A percentile compares a stretch with the other conserved stretches of the same genome.
phyloP scores from a whole-genome alignment of 2,329 filamentous ascomycete species.

The Claviceps paspali region DNA sequence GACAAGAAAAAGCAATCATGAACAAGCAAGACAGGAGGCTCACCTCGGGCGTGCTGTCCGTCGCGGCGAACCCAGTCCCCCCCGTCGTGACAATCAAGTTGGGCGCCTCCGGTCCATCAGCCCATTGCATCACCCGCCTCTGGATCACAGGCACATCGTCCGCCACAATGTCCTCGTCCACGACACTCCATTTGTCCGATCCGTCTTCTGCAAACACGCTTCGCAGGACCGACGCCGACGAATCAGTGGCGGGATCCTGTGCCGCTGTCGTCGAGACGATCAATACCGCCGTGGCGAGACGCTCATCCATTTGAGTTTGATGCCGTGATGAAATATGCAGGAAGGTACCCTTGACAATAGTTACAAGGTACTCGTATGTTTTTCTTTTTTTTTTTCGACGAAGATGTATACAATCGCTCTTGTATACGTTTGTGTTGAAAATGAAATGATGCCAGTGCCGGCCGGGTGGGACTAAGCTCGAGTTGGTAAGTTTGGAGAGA shows the following conservation, averaged over 20 bases:
- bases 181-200: slow-evolving; percentile 54
- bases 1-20: too few species aligned
- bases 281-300: slow-evolving; percentile 61
- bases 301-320: slow-evolving; percentile 13
- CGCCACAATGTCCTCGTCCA: slow-evolving; percentile 58
- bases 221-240: slow-evolving; percentile 49
- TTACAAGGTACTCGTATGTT: too few species aligned
- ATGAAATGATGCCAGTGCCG: too few species aligned
- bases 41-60: slow-evolving; percentile 82
- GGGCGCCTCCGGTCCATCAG: slow-evolving; percentile 45
- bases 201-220: slow-evolving; percentile 54
- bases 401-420: too few species aligned
- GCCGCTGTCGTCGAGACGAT: slow-evolving; percentile 85
- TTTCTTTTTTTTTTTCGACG: too few species aligned
- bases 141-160: slow-evolving; percentile 68
- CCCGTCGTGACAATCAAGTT: slow-evolving; percentile 82
- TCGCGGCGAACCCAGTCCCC: slow-evolving; percentile 78
- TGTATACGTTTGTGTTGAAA: too few species aligned
- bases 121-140: slow-evolving; percentile 53
- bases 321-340: not conserved
- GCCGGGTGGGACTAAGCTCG: too few species aligned
- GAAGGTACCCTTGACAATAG: too few species aligned
- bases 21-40: slow-evolving; percentile 1
- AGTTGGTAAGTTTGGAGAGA: too few species aligned
- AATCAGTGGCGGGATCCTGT: slow-evolving; percentile 64